Conservation (phyloP, 139 green algal species). For the Nannochloris sp. region DNA sequence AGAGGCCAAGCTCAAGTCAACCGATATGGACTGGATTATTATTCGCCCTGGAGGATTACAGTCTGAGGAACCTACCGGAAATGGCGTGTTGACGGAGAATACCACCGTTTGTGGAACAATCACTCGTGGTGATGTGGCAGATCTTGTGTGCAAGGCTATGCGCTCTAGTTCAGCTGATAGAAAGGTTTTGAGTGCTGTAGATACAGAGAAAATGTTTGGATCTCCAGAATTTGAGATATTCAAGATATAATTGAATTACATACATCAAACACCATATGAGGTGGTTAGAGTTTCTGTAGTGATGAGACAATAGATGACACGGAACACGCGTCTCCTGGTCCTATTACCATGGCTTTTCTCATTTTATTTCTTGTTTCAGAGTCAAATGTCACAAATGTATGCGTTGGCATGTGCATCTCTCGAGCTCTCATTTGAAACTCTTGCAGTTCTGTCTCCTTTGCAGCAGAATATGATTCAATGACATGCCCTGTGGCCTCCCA, state of each 20-base stretch:
- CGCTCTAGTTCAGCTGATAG: conserved; percentile 61
- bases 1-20: conserved; percentile 50
- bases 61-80: conserved; percentile 68
- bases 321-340: neutral
- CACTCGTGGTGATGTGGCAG: conserved; percentile 76
- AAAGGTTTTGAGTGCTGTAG: conserved; percentile 63
- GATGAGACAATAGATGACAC: neutral
- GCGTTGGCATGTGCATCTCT: neutral
- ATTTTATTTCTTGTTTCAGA: neutral
- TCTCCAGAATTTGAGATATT: conserved; percentile 42
- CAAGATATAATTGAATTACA: too few relatives aligned
- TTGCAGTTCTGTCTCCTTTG: neutral
- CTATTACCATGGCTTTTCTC: conserved; percentile 1
- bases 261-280: too few relatives aligned
- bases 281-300: neutral
- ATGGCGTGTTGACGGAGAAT: conserved; percentile 79
- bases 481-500: conserved; percentile 5
- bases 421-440: conserved; percentile 3
- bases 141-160: conserved; percentile 65
- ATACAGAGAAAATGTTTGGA: conserved; percentile 47
- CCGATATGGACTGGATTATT: conserved; percentile 76
- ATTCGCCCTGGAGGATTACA: conserved; percentile 88
- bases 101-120: conserved; percentile 72
- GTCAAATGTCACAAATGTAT: conserved; percentile 3
- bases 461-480: neutral